Base-by-base conservation (phyloP, 2,329 filamentous ascomycete species). In the Phymatotrichopsis omnivora region DNA sequence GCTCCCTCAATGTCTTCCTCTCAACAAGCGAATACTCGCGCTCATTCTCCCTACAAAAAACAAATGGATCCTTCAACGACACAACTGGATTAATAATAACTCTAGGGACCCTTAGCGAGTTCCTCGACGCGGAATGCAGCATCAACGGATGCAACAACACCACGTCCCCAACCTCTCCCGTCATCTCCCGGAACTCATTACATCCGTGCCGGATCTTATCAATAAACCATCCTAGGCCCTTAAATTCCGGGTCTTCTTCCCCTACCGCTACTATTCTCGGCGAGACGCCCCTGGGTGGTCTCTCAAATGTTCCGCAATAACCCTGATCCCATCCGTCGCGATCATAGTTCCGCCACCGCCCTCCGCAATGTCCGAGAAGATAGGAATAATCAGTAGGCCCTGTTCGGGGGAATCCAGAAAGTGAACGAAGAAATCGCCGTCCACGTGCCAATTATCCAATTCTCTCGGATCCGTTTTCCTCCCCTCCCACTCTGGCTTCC, bases 371-470 rank as follows among this genome's bases (percentile, higher is more conserved):
- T 82, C 77, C 0, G 69, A 76, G 64, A 78, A 83, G 4, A 82
- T 61, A 1, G 79, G 78, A 30, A 80, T 81, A 10, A 82, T 76
- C 1, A 83, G 67, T 11, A 83, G 63, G 0, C 68, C 80, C 60
- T 84, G 80, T 63, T 84, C 80, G 0, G 74, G 74, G 16, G 73
- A 78, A 59, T 83, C 79, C 27, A 84, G 71, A 54, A 78, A 84
- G 64, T 83, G 79, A 4, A 79, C 69, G 60, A 83, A 83, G 61
- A 81, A 82, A 55, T 83, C 78, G 7, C 79, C 78, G 61, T 82
- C 78, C 14, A 80, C 75, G 61, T 82, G 79, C 78, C 79, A 83
- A 17, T 67, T 67, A 6, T 66, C 57, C 17, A 81, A 63, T 1
- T 74, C 68, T 39, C 69, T 65, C 0, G 75, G 75, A 27, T 67